A percentile compares a stretch with the other conserved stretches of the same genome.
Evolutionary conservation across 2,329 filamentous ascomycete genomes (phyloP).

Genomic region (Fusarium oxysporum): DNA sequence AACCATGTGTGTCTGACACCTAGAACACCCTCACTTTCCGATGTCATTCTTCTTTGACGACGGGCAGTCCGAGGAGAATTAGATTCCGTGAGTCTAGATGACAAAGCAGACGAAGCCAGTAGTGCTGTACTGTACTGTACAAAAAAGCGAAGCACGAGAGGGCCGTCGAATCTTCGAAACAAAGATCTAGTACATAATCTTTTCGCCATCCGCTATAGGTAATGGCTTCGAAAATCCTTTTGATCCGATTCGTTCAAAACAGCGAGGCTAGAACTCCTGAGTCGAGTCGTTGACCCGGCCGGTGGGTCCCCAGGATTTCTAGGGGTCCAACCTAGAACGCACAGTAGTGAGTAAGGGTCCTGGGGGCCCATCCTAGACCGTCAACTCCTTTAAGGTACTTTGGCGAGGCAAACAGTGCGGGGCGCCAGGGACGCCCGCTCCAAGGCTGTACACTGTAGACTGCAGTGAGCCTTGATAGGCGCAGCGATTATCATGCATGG

Average conservation of each 20-base stretch:
- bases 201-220: constrained; percentile 24
- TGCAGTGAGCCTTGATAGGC: constrained; percentile 7
- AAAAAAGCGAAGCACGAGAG: not conserved
- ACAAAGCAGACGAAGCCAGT: constrained; percentile 9
- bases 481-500: constrained; percentile 16
- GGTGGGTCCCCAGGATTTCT: constrained; percentile 26
- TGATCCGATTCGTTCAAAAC: constrained; percentile 34
- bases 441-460: constrained; percentile 15
- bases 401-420: constrained; percentile 40
- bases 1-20: constrained; percentile 1
- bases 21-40: constrained; percentile 4
- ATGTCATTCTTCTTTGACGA: constrained; percentile 6
- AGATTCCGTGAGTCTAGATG: not conserved
- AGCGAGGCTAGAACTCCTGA: constrained; percentile 33
- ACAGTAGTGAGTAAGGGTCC: not conserved
- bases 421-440: constrained; percentile 5
- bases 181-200: constrained; percentile 12
- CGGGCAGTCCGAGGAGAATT: constrained; percentile 25
- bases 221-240: not conserved
- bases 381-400: constrained; percentile 28
- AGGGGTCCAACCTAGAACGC: constrained; percentile 29
- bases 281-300: constrained; percentile 32
- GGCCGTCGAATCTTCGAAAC: constrained; percentile 4
- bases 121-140: constrained; percentile 3
- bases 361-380: not conserved